phyloP scores from a whole-genome alignment of 2,329 filamentous ascomycete species.

The Epicoccum sorghinum region DNA sequence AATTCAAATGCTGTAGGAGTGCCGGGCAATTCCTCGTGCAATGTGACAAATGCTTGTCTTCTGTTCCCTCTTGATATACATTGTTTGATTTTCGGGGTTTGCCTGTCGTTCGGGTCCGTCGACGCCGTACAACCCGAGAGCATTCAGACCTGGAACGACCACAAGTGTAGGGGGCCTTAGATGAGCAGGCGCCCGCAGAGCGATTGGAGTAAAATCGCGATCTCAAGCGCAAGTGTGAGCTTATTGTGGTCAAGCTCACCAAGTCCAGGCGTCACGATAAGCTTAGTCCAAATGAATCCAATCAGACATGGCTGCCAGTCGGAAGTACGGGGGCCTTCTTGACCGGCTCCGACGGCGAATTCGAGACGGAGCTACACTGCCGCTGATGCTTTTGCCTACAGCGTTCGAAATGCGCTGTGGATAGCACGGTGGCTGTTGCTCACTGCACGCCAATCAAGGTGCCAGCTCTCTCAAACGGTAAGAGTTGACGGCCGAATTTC shows the following conservation, averaged over 20 bases:
- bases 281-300: neutral
- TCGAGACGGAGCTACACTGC: neutral
- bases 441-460: too few relatives aligned
- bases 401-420: too few relatives aligned
- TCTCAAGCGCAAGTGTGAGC: neutral
- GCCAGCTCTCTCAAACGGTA: too few relatives aligned
- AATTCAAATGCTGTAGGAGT: neutral
- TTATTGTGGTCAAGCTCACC: constrained; percentile 6
- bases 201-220: neutral
- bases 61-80: neutral
- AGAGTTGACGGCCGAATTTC: too few relatives aligned
- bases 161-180: neutral
- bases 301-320: neutral
- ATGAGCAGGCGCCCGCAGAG: neutral
- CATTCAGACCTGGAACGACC: neutral
- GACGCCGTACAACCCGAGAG: neutral
- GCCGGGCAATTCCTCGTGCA: neutral
- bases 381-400: too few relatives aligned
- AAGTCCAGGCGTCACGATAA: neutral
- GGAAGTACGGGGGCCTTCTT: neutral
- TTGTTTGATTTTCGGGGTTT: too few relatives aligned
- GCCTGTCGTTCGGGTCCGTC: neutral
- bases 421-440: too few relatives aligned
- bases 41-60: neutral
- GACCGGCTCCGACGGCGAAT: neutral